Base-by-base conservation (phyloP, 345 rosid genomes). In the Lepidium aucheri region DNA sequence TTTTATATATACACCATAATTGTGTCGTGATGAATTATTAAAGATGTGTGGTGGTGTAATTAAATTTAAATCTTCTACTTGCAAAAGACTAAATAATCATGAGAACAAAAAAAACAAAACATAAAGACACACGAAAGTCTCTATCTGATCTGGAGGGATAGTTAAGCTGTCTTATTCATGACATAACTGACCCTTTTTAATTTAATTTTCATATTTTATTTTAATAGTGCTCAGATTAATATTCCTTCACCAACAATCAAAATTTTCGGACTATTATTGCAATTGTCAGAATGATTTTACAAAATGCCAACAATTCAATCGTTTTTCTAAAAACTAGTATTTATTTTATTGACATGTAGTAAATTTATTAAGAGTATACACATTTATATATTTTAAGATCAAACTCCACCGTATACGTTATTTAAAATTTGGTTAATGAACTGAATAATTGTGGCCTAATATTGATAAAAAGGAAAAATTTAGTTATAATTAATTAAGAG, bases 131-230 rank as follows among this genome's bases (percentile, higher is more conserved):
- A 43, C 6, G 5, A 26, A 52, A 18, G 38, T 7, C 44, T 43
- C 54, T 44, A 11, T 18, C 16, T 70, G 63, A 62, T 70, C 56
- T 62, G 68, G 63, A 70, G 56, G 60, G 42, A 62, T 15, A 35
- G 75, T 64, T 54, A 63, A 14, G 45, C 75, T 72, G 75, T 72
- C 70, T 47, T 64, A 55, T 56, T 56, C 58, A 42, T 56, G 43
- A 46, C 65, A 47, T 56, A 10, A 72, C 60, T 71, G n/a, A 11
- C 7, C 30, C 42, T n/a, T 55, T 26, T 47, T 1, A 20, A 20
- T 46, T 10, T n/a, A 16, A 7, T 53, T 63, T 45, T n/a, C n/a
- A n/a, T n/a, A n/a, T n/a, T 46, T 10, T n/a, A 16, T 4, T 53
- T 63, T 45, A 12, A 17, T 34, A 6, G 32, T 46, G 43, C 62